A percentile compares a stretch with the other conserved stretches of the same genome.
These are phyloP conservation scores for Aspergillus terreus DNA, from an alignment of 2,329 filamentous ascomycete species.

Conservation along the genomic window DNA sequence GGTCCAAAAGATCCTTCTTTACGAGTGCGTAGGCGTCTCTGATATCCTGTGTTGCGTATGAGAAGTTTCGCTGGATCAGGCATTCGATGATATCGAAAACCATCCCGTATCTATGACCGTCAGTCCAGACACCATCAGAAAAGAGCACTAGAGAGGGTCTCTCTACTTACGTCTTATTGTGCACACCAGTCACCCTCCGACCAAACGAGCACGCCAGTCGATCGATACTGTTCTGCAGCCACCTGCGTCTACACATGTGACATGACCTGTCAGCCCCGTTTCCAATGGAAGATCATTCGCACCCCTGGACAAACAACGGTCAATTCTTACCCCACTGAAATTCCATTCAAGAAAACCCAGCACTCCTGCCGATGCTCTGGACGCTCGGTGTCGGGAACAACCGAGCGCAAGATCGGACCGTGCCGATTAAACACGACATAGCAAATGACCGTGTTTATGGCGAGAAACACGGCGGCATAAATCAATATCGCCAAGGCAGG, in stretches of 20 bases:
- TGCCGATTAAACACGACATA: conserved; percentile 38
- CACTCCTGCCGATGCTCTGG: conserved; percentile 58
- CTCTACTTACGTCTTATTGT: conserved; percentile 63
- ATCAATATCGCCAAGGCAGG: conserved; percentile 28
- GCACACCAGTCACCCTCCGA: conserved; percentile 67
- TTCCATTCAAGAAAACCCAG: conserved; percentile 79
- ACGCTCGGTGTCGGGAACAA: conserved; percentile 12
- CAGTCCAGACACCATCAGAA: too few species aligned
- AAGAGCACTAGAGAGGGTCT: background rate
- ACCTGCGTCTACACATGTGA: conserved; percentile 45
- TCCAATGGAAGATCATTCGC: too few species aligned
- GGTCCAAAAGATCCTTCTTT: conserved; percentile 61
- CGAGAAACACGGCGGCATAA: conserved; percentile 26
- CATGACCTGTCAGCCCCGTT: background rate
- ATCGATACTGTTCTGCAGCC: conserved; percentile 68
- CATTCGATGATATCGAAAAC: conserved; percentile 76
- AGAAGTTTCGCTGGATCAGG: conserved; percentile 70
- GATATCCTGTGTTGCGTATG: conserved; percentile 67
- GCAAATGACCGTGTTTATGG: conserved; percentile 28
- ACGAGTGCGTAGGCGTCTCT: conserved; percentile 57
- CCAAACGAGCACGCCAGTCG: conserved; percentile 69
- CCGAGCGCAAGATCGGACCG: conserved; percentile 47
- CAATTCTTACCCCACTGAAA: conserved; percentile 41
- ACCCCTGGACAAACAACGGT: conserved; percentile 38
- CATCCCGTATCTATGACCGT: conserved; percentile 50